Evolutionary conservation across 176 grass and related monocot genomes (phyloP).

Genomic region (Raddia distichophylla): DNA sequence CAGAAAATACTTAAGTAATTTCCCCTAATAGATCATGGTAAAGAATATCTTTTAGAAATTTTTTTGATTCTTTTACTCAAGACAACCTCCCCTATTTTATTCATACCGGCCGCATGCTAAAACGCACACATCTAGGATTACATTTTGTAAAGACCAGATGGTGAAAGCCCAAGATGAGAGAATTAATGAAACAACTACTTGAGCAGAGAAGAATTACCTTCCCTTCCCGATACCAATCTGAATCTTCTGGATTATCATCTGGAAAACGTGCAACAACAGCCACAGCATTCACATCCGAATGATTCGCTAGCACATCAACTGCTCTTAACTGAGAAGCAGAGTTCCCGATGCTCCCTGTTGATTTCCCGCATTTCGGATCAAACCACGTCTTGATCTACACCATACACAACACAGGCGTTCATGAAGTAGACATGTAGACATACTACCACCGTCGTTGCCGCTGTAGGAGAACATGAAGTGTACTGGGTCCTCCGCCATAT

Average conservation of each 20-base stretch:
- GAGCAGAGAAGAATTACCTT: conserved; percentile 51
- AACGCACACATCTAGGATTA: no score
- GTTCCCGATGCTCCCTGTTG: conserved; percentile 72
- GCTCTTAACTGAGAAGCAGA: conserved; percentile 78
- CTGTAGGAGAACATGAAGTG: conserved; percentile 58
- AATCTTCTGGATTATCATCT: conserved; percentile 76
- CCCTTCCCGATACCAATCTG: conserved; percentile 70
- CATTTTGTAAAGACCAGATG: not conserved
- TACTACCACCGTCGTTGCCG: conserved; percentile 15
- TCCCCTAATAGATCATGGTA: no score
- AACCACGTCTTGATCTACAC: conserved; percentile 83
- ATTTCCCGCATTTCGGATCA: conserved; percentile 80
- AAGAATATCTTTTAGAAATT: no score
- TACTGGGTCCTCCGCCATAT: conserved; percentile 46
- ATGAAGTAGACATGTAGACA: conserved; percentile 15
- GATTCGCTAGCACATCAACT: conserved; percentile 57
- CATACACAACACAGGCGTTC: not conserved
- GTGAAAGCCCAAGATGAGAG: not conserved
- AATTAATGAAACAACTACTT: conserved; percentile 1
- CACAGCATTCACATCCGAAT: conserved; percentile 72
- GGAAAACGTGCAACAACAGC: conserved; percentile 86
- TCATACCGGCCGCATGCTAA: no score
- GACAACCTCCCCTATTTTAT: no score
- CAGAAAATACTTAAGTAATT: no score
- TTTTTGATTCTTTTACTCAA: no score